Evolutionary conservation across 176 grass and related monocot species (phyloP), one percentile per base, ranked within the genome.

Genomic region (Carex scoparia): DNA sequence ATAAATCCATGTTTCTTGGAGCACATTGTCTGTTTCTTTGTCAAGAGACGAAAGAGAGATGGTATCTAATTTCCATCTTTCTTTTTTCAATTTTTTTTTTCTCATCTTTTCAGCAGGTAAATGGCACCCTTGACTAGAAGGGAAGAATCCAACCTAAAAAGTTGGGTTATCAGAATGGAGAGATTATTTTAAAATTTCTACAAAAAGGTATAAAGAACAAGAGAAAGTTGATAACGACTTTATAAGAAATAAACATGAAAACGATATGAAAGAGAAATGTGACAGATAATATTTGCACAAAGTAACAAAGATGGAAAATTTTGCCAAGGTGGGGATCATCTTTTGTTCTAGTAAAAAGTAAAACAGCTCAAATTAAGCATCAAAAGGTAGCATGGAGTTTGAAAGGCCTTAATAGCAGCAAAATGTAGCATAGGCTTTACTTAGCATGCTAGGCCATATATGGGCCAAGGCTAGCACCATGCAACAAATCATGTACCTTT

Each of bases 91-190:
- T 78, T 31, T 31, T 77, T 15, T 32, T 58, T 7, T 35, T 57
- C 4, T 14, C 11, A 32, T 76, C 48, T 54, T 55, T 76, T 76
- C 72, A 2, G 48, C 9, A 1, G 4, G 46, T 48, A 55, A 57
- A 79, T 79, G 74, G 46, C 51, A 55, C 74, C 74, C 53, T 53
- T 78, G 74, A 78, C 74, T 23, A 7, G 53, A 15, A 15, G 7
- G 74, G 2, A 79, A 79, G 30, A 53, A 58, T 79, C 53, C 51
- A 79, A 58, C 53, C 74, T 57, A 56, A 78, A 78, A 78, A 32
- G 12, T 28, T 56, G 74, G 74, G 27, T 72, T 40, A 40, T 40
- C 38, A 46, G 8, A 46, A 56, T 58, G 53, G 28, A 35, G 35
- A 30, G 30, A 35, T 16, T 58, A 12, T 0, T 79, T 32, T 78